Conservation (phyloP, 495 filamentous ascomycete genomes). For the Terfezia claveryi region DNA sequence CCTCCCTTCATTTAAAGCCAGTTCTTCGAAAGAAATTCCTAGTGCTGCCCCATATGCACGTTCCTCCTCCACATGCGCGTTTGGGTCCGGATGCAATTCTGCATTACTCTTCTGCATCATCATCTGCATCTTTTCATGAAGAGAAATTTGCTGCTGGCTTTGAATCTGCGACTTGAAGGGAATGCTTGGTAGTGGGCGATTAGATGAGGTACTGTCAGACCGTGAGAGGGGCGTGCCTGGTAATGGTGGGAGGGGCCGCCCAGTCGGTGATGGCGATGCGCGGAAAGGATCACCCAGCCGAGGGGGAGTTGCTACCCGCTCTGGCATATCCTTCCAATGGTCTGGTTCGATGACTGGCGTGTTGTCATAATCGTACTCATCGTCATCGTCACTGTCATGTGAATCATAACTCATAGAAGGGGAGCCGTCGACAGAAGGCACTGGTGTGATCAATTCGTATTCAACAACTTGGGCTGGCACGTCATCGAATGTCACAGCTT, state of each 20-base stretch:
- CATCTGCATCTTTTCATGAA: conserved; percentile 59
- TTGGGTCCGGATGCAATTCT: conserved; percentile 35
- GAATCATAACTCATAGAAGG: conserved; percentile 83
- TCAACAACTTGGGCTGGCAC: conserved; percentile 87
- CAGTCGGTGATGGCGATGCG: conserved; percentile 18
- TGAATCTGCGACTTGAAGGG: conserved; percentile 25
- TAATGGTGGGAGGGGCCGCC: conserved; percentile 17
- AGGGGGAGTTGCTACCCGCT: conserved; percentile 26
- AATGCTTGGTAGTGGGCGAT: conserved; percentile 46
- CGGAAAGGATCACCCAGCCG: conserved; percentile 45
- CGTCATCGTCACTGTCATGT: conserved; percentile 38
- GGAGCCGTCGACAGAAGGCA: conserved; percentile 71
- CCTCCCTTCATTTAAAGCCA: background rate
- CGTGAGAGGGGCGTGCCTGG: conserved; percentile 11
- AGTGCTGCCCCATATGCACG: background rate
- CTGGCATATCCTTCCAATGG: conserved; percentile 69
- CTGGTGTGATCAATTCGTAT: conserved; percentile 93
- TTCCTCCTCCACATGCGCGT: background rate
- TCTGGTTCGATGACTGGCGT: conserved; percentile 92
- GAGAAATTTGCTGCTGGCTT: conserved; percentile 33
- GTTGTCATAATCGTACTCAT: conserved; percentile 77
- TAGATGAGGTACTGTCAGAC: conserved; percentile 19
- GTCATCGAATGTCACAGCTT: conserved; percentile 89
- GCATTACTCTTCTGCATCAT: conserved; percentile 45
- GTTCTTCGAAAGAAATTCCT: background rate